Conservation (phyloP, 1,139 yeast genomes). For the Sugiyamaella pinicola region DNA sequence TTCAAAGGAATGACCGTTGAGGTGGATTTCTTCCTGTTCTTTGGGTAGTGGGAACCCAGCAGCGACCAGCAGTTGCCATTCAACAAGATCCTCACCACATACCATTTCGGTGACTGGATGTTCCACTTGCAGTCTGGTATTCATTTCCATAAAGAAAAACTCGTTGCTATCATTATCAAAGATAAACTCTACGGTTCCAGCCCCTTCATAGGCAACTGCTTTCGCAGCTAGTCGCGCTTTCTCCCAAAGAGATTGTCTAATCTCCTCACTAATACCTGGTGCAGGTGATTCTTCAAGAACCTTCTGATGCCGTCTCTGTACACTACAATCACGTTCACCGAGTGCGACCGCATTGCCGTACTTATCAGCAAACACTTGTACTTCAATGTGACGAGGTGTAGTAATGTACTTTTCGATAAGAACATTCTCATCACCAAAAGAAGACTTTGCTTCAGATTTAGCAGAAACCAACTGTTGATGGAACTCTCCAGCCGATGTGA, state of each 20-base stretch:
- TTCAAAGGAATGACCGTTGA: conserved; percentile 42
- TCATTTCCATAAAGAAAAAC: conserved; percentile 64
- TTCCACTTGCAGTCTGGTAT: conserved; percentile 65
- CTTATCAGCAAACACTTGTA: conserved; percentile 52
- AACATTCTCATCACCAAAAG: conserved; percentile 50
- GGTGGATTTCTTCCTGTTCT: conserved; percentile 38
- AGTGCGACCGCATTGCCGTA: conserved; percentile 49
- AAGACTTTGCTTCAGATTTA: conserved; percentile 47
- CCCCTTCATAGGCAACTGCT: conserved; percentile 59
- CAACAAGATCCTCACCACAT: conserved; percentile 88
- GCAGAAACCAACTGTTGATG: conserved; percentile 45
- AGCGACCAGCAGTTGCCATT: conserved; percentile 91
- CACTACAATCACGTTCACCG: conserved; percentile 54
- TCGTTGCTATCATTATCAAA: conserved; percentile 59
- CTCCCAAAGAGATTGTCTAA: conserved; percentile 57
- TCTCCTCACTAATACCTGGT: conserved; percentile 54
- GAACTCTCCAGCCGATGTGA: conserved; percentile 44
- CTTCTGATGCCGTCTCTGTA: conserved; percentile 54
- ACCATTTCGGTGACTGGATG: conserved; percentile 77
- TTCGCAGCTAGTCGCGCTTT: conserved; percentile 61
- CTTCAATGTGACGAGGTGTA: conserved; percentile 52
- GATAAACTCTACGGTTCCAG: conserved; percentile 65
- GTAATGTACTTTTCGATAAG: conserved; percentile 51
- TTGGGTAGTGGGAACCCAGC: conserved; percentile 59
- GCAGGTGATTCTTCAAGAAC: conserved; percentile 57